Percentiles rank a stretch among this genome's conserved stretches.
Evolutionary conservation across 768 basidiomycete species (phyloP).

Genomic region (Naematelia aurantialba): DNA sequence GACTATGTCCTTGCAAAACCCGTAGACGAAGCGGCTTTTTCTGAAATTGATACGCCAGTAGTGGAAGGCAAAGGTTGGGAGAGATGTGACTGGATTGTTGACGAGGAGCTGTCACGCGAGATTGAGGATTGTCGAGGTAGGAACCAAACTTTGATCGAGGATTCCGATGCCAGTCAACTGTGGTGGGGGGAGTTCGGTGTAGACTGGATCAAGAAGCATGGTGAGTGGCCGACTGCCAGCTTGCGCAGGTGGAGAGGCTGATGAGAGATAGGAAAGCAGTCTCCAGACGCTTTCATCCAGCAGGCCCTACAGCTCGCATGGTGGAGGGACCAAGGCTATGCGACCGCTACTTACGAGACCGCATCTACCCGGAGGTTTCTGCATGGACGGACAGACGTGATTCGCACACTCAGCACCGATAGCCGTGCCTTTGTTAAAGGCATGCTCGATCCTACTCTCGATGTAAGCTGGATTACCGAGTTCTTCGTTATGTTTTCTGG

Average conservation of each 20-base stretch:
- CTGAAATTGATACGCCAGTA: neutral
- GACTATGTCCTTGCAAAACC: slow-evolving; percentile 75
- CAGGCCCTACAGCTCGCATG: slow-evolving; percentile 89
- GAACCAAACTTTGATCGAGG: slow-evolving; percentile 60
- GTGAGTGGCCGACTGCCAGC: slow-evolving; percentile 53
- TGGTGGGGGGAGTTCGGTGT: slow-evolving; percentile 79
- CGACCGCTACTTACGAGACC: slow-evolving; percentile 91
- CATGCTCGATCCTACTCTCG: slow-evolving; percentile 58
- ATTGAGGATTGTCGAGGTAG: slow-evolving; percentile 60
- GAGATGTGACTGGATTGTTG: slow-evolving; percentile 70
- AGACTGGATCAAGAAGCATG: slow-evolving; percentile 75
- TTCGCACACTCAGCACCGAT: slow-evolving; percentile 69
- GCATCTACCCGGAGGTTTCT: slow-evolving; percentile 81
- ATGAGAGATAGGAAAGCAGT: slow-evolving; percentile 54
- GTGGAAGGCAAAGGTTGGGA: slow-evolving; percentile 53
- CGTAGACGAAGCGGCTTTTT: slow-evolving; percentile 58
- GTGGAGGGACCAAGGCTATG: slow-evolving; percentile 69
- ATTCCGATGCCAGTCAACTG: slow-evolving; percentile 79
- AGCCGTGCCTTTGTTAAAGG: slow-evolving; percentile 72
- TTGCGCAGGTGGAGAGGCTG: neutral
- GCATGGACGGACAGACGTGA: slow-evolving; percentile 84
- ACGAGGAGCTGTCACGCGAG: slow-evolving; percentile 59
- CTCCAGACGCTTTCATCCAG: slow-evolving; percentile 83
- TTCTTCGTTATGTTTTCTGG: slow-evolving; percentile 26
- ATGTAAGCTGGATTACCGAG: slow-evolving; percentile 47